These are phyloP conservation scores for Myriosclerotinia duriaeana DNA, from an alignment of 2,329 filamentous ascomycete species.

Conservation along the genomic window DNA sequence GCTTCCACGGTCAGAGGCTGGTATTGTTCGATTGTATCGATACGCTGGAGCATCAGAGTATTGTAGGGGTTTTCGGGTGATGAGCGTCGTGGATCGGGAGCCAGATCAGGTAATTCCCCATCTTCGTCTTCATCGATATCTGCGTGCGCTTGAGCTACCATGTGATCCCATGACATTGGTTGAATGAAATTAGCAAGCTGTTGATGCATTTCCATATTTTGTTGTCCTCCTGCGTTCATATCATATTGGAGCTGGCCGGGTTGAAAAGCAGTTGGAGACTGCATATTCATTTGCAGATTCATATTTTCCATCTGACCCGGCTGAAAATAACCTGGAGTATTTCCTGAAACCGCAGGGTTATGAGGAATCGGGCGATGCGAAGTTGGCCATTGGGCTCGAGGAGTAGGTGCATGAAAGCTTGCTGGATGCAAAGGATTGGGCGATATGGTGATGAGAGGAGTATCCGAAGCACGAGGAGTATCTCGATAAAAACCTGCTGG, in stretches of 20 bases:
- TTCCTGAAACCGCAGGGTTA: constrained; percentile 3
- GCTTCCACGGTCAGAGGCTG: not conserved
- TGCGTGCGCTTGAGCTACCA: not conserved
- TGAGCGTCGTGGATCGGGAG: not conserved
- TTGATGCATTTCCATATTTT: not conserved
- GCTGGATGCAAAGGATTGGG: not conserved
- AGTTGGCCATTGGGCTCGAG: constrained; percentile 5
- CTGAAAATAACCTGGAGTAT: not conserved
- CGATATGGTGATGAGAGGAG: not conserved
- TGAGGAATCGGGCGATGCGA: constrained; percentile 1
- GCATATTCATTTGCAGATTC: not conserved
- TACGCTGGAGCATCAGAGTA: not conserved
- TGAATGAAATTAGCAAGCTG: not conserved
- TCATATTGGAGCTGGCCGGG: not conserved
- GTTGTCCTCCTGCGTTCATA: not conserved
- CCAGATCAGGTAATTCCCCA: not conserved
- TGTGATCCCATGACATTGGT: not conserved
- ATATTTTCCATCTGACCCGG: not conserved
- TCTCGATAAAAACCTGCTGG: not conserved
- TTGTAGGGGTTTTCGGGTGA: not conserved
- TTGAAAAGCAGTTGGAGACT: not conserved
- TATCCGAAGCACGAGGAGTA: not conserved
- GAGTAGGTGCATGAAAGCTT: constrained; percentile 10
- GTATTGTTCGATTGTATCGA: not conserved
- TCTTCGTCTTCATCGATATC: not conserved